A percentile compares a stretch with the other conserved stretches of the same genome.
Conservation (phyloP, 2,329 filamentous ascomycete species). For the Cladophialophora immunda region DNA sequence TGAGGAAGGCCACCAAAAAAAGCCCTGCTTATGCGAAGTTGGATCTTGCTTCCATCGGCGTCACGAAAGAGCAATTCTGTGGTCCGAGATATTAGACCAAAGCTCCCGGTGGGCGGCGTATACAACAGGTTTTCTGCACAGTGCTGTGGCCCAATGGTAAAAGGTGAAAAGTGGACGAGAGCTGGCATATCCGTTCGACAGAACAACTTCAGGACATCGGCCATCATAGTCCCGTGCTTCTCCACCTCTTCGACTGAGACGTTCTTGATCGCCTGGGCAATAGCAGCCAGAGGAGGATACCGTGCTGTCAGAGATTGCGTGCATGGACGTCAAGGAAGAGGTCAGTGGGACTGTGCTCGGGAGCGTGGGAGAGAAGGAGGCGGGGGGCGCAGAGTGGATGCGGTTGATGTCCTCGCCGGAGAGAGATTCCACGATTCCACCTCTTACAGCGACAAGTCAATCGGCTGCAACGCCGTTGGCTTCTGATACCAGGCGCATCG, state of each 20-base stretch:
- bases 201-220: slow-evolving; percentile 29
- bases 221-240: slow-evolving; percentile 26
- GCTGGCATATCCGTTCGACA: slow-evolving; percentile 28
- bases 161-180: slow-evolving; percentile 23
- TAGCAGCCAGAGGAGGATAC: slow-evolving; percentile 23
- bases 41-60: slow-evolving; percentile 28
- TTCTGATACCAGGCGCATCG: neutral
- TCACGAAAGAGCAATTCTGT: slow-evolving; percentile 26
- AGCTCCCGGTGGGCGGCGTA: neutral
- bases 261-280: slow-evolving; percentile 22
- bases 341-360: slow-evolving; percentile 27
- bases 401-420: slow-evolving; percentile 6
- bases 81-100: neutral
- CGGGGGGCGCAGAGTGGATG: slow-evolving; percentile 26
- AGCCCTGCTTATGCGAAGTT: slow-evolving; percentile 26
- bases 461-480: neutral
- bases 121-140: neutral
- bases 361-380: slow-evolving; percentile 15
- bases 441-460: neutral
- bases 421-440: neutral
- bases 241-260: slow-evolving; percentile 34
- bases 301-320: slow-evolving; percentile 27
- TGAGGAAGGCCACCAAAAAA: slow-evolving; percentile 20
- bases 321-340: slow-evolving; percentile 32
- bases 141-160: slow-evolving; percentile 16